Base-by-base conservation (phyloP, 2,329 filamentous ascomycete genomes). In the Fonsecaea monophora region DNA sequence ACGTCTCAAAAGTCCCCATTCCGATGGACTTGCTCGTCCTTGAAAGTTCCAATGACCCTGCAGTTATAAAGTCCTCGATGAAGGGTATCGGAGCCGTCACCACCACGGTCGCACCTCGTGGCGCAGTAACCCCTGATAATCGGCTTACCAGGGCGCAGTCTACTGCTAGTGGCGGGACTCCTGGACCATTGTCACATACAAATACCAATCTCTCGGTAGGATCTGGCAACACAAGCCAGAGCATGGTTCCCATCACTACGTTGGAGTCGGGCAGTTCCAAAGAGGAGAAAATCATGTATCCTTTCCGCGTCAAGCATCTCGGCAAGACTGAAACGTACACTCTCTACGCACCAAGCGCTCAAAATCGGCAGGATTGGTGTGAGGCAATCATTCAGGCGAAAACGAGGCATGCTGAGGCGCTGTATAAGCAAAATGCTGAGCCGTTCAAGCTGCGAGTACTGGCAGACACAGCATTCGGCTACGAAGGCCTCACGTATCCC, bases 21-120 rank as follows among this genome's bases (percentile, higher is more conserved):
- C 95, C 95, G 0, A 99, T 99, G 94, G 94, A 96, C 73, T 84
- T 99, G 2, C 83, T 99, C 32, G 92, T 96, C 58, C 83, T 99
- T 0, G 96, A 99, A 78, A 97, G 92, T 77, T 90, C 92, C 72
- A 92, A 94, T 71, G 96, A 99, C 71, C 92, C 97, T 70, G 89
- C 95, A 0, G 91, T 98, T 5, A 87, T 94, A 64, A 96, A 95
- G 77, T 89, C 86, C 1, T 84, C 87, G 0, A 84, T 90, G 9
- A 81, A 81, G 72, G 94, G 92, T 76, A 87, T 94, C 60, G 87
- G 89, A 58, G 85, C 89, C 30, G 83, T 90, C 38, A 82, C 86
- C n/a, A 85, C 78, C 30, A 75, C 88, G 32, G 83, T 89, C 10
- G 82, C 87, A 6, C 84, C 87, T 0, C 75, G 75, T 35, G 72